phyloP scores from a whole-genome alignment of 2,329 filamentous ascomycete genomes.

The Calonectria pauciramosa region DNA sequence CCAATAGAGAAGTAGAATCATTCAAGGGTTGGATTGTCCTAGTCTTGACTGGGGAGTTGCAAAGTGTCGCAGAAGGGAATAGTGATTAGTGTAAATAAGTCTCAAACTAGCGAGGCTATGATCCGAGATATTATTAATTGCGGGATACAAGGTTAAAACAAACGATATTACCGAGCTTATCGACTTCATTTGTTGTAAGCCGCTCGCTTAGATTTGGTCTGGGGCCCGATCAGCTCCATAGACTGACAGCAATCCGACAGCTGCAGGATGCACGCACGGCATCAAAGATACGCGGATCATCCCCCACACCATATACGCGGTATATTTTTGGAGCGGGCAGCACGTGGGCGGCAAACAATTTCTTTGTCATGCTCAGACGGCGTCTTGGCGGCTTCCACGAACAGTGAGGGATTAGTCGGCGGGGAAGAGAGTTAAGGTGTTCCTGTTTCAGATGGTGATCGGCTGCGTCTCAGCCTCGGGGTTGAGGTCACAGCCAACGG shows the following conservation, averaged over 20 bases:
- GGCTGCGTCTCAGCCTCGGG: constrained; percentile 39
- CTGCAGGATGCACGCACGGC: not conserved
- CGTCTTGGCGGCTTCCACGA: not conserved
- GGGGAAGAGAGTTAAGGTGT: constrained; percentile 22
- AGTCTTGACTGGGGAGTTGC: no score
- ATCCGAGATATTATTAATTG: not conserved
- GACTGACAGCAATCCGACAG: not conserved
- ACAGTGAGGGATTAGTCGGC: not conserved
- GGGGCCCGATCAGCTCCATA: not conserved
- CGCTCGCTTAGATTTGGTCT: not conserved
- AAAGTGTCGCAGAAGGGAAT: not conserved
- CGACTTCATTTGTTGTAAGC: not conserved
- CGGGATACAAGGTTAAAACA: not conserved
- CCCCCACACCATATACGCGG: not conserved
- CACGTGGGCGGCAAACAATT: constrained; percentile 22
- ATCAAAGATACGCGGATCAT: not conserved
- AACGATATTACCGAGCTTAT: not conserved
- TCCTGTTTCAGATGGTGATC: constrained; percentile 42
- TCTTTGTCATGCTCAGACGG: not conserved
- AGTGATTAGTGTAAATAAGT: not conserved
- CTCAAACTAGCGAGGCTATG: not conserved
- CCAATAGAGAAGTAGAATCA: no score
- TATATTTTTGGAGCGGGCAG: not conserved
- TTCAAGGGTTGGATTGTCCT: no score
- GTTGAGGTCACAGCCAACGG: constrained; percentile 28